phyloP scores from a whole-genome alignment of 2,329 filamentous ascomycete species.

The Dothistroma septosporum region DNA sequence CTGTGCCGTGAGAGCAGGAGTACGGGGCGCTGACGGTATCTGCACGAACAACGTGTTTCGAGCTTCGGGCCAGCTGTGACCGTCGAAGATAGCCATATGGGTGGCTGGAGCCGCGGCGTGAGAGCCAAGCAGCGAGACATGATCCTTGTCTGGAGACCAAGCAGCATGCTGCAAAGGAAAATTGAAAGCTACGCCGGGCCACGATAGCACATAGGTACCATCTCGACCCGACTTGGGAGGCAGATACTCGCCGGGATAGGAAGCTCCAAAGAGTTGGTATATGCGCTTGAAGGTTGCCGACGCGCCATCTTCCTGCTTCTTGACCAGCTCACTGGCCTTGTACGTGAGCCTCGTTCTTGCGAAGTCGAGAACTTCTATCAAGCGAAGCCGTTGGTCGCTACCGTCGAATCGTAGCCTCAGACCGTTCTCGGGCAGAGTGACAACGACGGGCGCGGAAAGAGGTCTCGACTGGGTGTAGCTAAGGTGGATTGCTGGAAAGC shows the following conservation, averaged over 20 bases:
- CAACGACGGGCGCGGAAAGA: slow-evolving; percentile 67
- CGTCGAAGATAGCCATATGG: slow-evolving; percentile 87
- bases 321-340: slow-evolving; percentile 74
- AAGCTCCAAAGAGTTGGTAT: slow-evolving; percentile 91
- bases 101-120: slow-evolving; percentile 70
- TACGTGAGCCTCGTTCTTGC: slow-evolving; percentile 78
- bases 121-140: slow-evolving; percentile 79
- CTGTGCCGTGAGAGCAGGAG: slow-evolving; percentile 63
- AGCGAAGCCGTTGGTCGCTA: slow-evolving; percentile 79
- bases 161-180: slow-evolving; percentile 72
- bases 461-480: slow-evolving; percentile 73
- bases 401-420: slow-evolving; percentile 89
- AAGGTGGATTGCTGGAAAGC: slow-evolving; percentile 78
- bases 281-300: slow-evolving; percentile 43
- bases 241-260: slow-evolving; percentile 89
- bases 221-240: slow-evolving; percentile 54
- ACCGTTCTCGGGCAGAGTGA: slow-evolving; percentile 79
- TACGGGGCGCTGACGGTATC: slow-evolving; percentile 68
- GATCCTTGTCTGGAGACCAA: slow-evolving; percentile 73
- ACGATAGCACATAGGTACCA: slow-evolving; percentile 86
- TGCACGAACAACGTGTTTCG: slow-evolving; percentile 73
- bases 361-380: slow-evolving; percentile 91
- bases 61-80: slow-evolving; percentile 84
- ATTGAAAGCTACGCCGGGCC: slow-evolving; percentile 88
- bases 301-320: slow-evolving; percentile 47